A percentile compares a stretch with the other conserved stretches of the same genome.
These are phyloP conservation scores for Lipomyces yamanashiensis DNA, from an alignment of 805 yeast species.

Conservation along the genomic window DNA sequence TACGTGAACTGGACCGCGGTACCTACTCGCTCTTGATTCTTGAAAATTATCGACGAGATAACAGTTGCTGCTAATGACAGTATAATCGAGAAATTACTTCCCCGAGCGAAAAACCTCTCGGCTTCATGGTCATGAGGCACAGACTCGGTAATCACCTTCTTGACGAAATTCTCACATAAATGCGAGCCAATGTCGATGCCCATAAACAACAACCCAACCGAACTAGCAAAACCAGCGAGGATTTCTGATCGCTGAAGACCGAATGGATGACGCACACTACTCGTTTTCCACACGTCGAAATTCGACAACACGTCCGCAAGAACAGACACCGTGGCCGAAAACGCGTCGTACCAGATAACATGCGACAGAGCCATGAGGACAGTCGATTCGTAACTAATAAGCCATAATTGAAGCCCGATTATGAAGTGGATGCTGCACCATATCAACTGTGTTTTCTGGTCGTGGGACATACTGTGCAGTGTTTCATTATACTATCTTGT, in stretches of 20 bases:
- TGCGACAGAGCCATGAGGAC: constrained; percentile 80
- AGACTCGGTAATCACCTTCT: constrained; percentile 23
- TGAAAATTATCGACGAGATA: constrained; percentile 45
- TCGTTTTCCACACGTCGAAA: constrained; percentile 86
- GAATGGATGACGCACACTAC: constrained; percentile 85
- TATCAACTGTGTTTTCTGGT: constrained; percentile 61
- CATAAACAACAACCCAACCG: constrained; percentile 84
- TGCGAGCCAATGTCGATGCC: constrained; percentile 90
- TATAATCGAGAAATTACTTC: constrained; percentile 25
- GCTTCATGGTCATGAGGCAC: constrained; percentile 32
- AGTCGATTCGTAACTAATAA: constrained; percentile 62
- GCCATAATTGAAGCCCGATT: constrained; percentile 60
- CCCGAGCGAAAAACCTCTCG: constrained; percentile 26
- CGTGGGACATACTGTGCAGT: constrained; percentile 58
- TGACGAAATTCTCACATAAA: constrained; percentile 68
- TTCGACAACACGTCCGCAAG: constrained; percentile 82
- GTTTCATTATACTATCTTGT: constrained; percentile 56
- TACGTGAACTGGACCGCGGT: constrained; percentile 31
- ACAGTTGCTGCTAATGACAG: constrained; percentile 43
- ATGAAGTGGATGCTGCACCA: constrained; percentile 66
- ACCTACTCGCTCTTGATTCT: constrained; percentile 45
- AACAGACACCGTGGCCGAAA: constrained; percentile 72
- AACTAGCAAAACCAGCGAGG: constrained; percentile 81
- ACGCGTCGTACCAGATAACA: constrained; percentile 81
- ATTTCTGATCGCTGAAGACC: constrained; percentile 93